phyloP scores from a whole-genome alignment of 2,329 filamentous ascomycete species.

The Alternaria solani region DNA sequence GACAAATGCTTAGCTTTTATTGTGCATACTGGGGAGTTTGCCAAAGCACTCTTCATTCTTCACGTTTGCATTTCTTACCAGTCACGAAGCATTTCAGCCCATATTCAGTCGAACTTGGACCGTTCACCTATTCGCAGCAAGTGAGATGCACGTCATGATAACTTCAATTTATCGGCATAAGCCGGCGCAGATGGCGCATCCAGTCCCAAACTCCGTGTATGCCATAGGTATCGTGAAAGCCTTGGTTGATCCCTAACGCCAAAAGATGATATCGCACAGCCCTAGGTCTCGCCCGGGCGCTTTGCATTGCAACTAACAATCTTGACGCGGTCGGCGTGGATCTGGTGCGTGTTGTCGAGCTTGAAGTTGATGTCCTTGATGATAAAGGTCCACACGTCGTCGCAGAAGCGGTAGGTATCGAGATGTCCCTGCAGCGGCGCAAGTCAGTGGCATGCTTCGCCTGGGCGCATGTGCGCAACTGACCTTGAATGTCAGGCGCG shows the following conservation, averaged over 20 bases:
- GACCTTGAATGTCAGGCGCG: constrained; percentile 94
- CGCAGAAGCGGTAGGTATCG: constrained; percentile 98
- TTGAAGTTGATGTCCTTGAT: constrained; percentile 99
- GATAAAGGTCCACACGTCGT: constrained; percentile 99
- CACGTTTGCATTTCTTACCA: neutral
- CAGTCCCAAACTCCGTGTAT: constrained; percentile 26
- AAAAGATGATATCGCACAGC: constrained; percentile 1
- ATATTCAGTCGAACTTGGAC: neutral
- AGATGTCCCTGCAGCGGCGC: constrained; percentile 76
- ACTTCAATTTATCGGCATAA: constrained; percentile 8
- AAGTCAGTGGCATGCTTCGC: constrained; percentile 25
- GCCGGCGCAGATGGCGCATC: neutral
- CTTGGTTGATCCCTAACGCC: constrained; percentile 28
- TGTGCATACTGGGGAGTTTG: neutral
- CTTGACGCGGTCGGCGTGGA: constrained; percentile 92
- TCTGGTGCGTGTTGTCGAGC: constrained; percentile 80
- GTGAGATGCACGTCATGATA: neutral
- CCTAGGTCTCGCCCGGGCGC: constrained; percentile 66
- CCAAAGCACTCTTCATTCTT: neutral
- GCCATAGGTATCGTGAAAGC: constrained; percentile 29
- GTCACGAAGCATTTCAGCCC: neutral
- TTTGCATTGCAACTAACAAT: constrained; percentile 98
- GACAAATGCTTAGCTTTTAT: neutral
- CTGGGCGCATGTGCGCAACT: constrained; percentile 25
- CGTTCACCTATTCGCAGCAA: neutral